Conservation (phyloP, 345 rosid species). For the Kandelia obovata region DNA sequence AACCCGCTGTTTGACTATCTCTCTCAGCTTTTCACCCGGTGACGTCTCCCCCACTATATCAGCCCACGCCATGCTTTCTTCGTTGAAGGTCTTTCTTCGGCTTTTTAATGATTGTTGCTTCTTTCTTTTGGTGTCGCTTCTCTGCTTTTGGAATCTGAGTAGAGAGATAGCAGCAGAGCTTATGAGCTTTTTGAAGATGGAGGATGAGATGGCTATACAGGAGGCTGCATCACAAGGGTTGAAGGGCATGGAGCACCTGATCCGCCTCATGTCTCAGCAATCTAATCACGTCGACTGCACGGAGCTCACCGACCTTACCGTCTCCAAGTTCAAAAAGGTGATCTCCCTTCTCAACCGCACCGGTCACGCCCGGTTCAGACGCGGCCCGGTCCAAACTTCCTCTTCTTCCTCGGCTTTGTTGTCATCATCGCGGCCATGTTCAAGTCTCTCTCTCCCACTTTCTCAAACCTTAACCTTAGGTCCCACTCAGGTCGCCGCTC, state of each 20-base stretch:
- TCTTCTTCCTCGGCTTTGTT: constrained; percentile 32
- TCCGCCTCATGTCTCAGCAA: constrained; percentile 58
- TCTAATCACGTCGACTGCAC: constrained; percentile 51
- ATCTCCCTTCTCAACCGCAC: constrained; percentile 74
- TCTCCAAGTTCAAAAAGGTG: constrained; percentile 71
- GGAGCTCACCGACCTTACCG: constrained; percentile 61
- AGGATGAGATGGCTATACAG: constrained; percentile 70
- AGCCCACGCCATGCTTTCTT: constrained; percentile 6
- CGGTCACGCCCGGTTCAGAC: constrained; percentile 91
- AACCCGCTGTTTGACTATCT: constrained; percentile 8
- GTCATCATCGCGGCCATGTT: constrained; percentile 18
- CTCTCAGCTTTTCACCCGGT: constrained; percentile 29
- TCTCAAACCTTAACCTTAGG: not conserved
- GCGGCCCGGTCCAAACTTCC: constrained; percentile 48
- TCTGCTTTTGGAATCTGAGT: not conserved
- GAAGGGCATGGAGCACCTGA: constrained; percentile 76
- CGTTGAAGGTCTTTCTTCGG: not conserved
- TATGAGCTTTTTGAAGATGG: constrained; percentile 55
- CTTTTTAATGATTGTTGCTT: constrained; percentile 9
- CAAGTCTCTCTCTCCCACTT: constrained; percentile 14
- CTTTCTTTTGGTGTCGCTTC: not conserved
- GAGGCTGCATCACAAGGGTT: constrained; percentile 87
- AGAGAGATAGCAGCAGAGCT: constrained; percentile 66
- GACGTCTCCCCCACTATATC: constrained; percentile 40
- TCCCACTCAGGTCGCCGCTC: constrained; percentile 6